Conservation (phyloP, 176 grass and related monocot species). For the Triticum turgidum region DNA sequence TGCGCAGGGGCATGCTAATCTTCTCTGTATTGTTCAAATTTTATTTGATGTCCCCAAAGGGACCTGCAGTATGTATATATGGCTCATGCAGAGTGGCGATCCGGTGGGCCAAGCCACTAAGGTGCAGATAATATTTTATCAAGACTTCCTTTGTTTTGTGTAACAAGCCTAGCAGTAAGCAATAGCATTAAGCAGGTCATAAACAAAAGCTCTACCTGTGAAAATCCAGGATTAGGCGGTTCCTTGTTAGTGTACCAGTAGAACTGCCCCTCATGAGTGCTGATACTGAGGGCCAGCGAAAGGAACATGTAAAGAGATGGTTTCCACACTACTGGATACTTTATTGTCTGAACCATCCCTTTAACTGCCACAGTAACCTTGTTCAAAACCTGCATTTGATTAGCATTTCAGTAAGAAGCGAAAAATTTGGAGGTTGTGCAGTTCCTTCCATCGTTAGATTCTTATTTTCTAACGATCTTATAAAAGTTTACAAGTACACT, state of each 20-base stretch:
- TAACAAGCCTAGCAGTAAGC: constrained; percentile 8
- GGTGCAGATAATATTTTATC: neutral
- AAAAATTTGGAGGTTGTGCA: neutral
- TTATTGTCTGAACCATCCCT: constrained; percentile 75
- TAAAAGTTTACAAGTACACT: neutral
- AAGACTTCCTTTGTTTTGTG: neutral
- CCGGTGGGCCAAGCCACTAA: neutral
- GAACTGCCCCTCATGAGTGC: constrained; percentile 91
- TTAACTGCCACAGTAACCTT: constrained; percentile 50
- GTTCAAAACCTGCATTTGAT: constrained; percentile 54
- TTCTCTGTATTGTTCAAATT: too few relatives aligned
- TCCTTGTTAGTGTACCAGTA: constrained; percentile 83
- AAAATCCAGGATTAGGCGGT: constrained; percentile 78
- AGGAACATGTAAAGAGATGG: constrained; percentile 88
- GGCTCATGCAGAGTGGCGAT: neutral
- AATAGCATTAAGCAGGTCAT: constrained; percentile 28
- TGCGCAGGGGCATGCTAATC: too few relatives aligned
- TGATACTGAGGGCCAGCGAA: constrained; percentile 79
- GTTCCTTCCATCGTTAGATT: constrained; percentile 15
- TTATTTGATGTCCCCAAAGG: too few relatives aligned
- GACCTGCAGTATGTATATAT: neutral
- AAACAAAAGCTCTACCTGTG: constrained; percentile 57
- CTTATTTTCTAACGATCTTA: neutral
- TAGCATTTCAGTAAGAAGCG: constrained; percentile 17
- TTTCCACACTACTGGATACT: constrained; percentile 75